Evolutionary conservation across 352 stramenopile genomes (phyloP), one percentile per base, ranked within the genome.

Genomic region (Aphanomyces invadans): DNA sequence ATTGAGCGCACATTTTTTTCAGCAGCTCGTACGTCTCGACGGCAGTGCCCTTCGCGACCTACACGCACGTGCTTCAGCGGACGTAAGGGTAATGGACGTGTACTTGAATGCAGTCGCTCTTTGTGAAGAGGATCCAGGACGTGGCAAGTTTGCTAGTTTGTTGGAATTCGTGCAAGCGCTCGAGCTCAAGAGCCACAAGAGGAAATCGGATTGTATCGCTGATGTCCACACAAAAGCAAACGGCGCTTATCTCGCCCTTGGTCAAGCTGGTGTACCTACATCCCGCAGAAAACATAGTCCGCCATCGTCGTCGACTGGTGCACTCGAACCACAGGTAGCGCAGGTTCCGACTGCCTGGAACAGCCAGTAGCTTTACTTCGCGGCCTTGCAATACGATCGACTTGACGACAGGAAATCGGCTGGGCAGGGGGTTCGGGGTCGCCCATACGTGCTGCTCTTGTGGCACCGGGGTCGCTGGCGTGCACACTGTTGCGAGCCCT

Each of bases 151-250:
- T 57, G 49, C 0, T 39, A 10, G 12, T 36, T 0, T 32, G 12
- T 57, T 32, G 49, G 49, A 57, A 57, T 33, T 57, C 49, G 29
- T 57, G 49, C 21, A 57, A 26, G n/a, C 49, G 49, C n/a, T 57
- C 21, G 7, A 57, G 29, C 19, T 57, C 49, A 7, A 57, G 19
- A 7, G 49, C 49, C 17, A 57, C 49, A 0, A 38, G 29, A 4
- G 49, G 49, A 38, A 57, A 57, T 9, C 49, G 49, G 12, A 32
- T 57, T 26, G 49, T 32, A n/a, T 57, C 49, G 1, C 25, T 39
- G 17, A 57, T 33, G 4, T 57, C 49, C 19, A 57, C 49, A 28
- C 49, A 57, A 57, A 57, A 57, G 25, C 49, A 57, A 15, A 57
- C 2, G 0, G 2, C 49, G 1, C 17, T 38, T 4, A 57, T 38